These are phyloP conservation scores for Magnolia officinalis DNA, from an alignment of 164 flowering plant genomes.

Conservation along the genomic window DNA sequence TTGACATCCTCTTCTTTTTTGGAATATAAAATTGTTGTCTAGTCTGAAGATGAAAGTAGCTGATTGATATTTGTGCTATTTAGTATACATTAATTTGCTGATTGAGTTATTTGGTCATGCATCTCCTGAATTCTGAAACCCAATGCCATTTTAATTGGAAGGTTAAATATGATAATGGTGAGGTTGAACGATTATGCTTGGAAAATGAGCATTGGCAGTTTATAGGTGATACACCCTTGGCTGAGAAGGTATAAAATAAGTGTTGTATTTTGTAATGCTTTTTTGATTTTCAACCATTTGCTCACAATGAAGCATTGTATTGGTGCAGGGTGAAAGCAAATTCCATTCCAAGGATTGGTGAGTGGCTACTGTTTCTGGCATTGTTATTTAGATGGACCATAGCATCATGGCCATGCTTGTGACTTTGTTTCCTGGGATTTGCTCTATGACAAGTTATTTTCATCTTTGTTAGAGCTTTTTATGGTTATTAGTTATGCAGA, in stretches of 20 bases:
- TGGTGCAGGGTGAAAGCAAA: conserved; percentile 5
- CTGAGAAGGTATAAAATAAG: conserved; percentile 25
- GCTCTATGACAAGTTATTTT: neutral
- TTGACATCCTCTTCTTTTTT: too few species aligned
- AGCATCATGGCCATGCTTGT: neutral
- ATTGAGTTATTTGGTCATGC: neutral
- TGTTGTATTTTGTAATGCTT: neutral
- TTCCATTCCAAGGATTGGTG: conserved; percentile 4
- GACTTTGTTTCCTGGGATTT: neutral
- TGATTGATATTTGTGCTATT: neutral
- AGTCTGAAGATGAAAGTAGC: neutral
- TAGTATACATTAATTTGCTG: conserved; percentile 3
- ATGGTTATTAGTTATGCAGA: neutral
- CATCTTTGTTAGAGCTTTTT: neutral
- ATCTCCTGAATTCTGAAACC: neutral
- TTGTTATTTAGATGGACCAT: neutral
- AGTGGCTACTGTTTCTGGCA: neutral
- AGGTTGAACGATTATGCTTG: conserved; percentile 37
- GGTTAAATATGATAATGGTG: conserved; percentile 42
- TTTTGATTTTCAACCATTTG: neutral
- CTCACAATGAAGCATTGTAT: neutral
- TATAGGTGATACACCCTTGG: conserved; percentile 16
- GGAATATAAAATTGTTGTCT: neutral
- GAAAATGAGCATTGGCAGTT: conserved; percentile 42
- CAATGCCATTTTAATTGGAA: conserved; percentile 17